Percentiles rank a stretch among this genome's conserved stretches.
These are phyloP conservation scores for Hymenoscyphus occultus DNA, from an alignment of 2,329 filamentous ascomycete genomes.

Conservation along the genomic window DNA sequence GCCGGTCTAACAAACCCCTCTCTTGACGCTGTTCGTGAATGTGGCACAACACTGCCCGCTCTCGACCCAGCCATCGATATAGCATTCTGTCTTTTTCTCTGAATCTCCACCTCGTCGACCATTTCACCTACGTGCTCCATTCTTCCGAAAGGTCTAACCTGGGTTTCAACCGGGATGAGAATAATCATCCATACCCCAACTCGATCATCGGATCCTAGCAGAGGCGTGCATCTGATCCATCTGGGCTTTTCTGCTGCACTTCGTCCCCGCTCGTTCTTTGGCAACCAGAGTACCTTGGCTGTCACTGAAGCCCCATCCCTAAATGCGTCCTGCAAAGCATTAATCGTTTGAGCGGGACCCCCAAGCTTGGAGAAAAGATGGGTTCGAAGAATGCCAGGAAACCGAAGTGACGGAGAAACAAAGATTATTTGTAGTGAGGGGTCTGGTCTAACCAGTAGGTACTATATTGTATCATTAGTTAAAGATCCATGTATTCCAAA, in stretches of 20 bases:
- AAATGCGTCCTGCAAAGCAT: constrained; percentile 55
- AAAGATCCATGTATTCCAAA: not conserved
- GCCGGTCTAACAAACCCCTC: constrained; percentile 2
- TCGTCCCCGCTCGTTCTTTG: constrained; percentile 38
- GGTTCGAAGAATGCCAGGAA: constrained; percentile 63
- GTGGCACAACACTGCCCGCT: not conserved
- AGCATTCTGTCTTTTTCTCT: constrained; percentile 12
- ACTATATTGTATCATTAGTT: constrained; percentile 33
- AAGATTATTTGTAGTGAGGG: constrained; percentile 66
- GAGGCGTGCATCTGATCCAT: constrained; percentile 73
- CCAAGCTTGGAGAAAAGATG: constrained; percentile 53
- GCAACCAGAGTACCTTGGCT: constrained; percentile 68
- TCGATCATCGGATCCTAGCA: constrained; percentile 61
- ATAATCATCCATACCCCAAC: constrained; percentile 78
- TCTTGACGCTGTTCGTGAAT: not conserved
- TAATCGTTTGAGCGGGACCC: constrained; percentile 44
- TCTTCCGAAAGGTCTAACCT: constrained; percentile 5
- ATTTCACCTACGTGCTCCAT: constrained; percentile 7
- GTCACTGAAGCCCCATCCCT: constrained; percentile 66
- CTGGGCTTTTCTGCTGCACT: constrained; percentile 49
- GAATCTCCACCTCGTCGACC: constrained; percentile 17
- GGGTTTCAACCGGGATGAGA: constrained; percentile 44
- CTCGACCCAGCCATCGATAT: not conserved
- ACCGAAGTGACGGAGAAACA: constrained; percentile 62
- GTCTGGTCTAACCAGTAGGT: constrained; percentile 61